Conservation (phyloP, 2,329 filamentous ascomycete genomes). For the Fusarium citri region DNA sequence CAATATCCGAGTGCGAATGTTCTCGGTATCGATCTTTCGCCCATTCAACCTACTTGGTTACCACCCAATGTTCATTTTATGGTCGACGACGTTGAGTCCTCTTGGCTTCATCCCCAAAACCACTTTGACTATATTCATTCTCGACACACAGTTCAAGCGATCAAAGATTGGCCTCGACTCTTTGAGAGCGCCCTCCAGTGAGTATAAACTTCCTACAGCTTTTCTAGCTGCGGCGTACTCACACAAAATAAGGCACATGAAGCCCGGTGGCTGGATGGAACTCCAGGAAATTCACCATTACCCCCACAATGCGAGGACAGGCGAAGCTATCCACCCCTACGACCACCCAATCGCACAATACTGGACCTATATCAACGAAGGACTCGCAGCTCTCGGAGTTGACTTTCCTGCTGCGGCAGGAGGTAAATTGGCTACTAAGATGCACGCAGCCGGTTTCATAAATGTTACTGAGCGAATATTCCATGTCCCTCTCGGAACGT, state of each 20-base stretch:
- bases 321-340: slow-evolving; percentile 51
- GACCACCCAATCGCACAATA: slow-evolving; percentile 58
- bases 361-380: slow-evolving; percentile 59
- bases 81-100: slow-evolving; percentile 68
- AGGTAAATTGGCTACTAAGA: slow-evolving; percentile 56
- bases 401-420: slow-evolving; percentile 59
- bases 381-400: slow-evolving; percentile 58
- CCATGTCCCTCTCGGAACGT: slow-evolving; percentile 65
- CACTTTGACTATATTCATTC: slow-evolving; percentile 72
- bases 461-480: slow-evolving; percentile 63
- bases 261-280: slow-evolving; percentile 67
- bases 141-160: slow-evolving; percentile 66
- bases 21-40: slow-evolving; percentile 60
- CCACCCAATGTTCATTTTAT: slow-evolving; percentile 68
- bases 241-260: slow-evolving; percentile 56
- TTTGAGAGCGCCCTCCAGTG: slow-evolving; percentile 51
- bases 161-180: slow-evolving; percentile 66
- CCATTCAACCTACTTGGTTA: slow-evolving; percentile 63
- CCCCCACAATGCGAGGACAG: slow-evolving; percentile 58
- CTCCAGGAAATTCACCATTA: slow-evolving; percentile 65
- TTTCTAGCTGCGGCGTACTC: neutral
- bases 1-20: slow-evolving; percentile 57
- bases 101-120: slow-evolving; percentile 65
- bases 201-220: slow-evolving; percentile 6
- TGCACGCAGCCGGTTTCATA: slow-evolving; percentile 63